Base-by-base conservation (phyloP, 2,329 filamentous ascomycete genomes). In the Ceratocystis smalleyi region DNA sequence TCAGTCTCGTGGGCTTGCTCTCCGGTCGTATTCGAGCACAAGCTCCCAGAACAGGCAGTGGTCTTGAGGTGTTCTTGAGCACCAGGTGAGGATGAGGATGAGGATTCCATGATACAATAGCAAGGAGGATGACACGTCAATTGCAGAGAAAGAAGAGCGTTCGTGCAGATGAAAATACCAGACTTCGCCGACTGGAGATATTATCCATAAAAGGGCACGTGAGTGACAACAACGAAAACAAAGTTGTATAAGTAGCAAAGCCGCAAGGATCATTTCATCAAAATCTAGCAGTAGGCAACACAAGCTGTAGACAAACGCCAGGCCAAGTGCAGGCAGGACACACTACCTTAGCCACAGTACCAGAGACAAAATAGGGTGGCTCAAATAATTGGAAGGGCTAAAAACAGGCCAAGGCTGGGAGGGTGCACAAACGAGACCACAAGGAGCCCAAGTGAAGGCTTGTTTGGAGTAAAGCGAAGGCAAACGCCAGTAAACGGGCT, bases 191-290 rank as follows among this genome's bases (percentile, higher is more conserved):
- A 27, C 12, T 22, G 5, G 8, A 51, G 15, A 51, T 27, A 27
- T 51, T 15, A 51, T 15, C 10, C 43, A 43, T 55, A 63, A 63
- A 47, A 61, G 55, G 35, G 61, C 43, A 63, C 64, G 62, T 30
- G 32, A 30, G 55, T 17, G 27, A 63, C 57, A 62, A 43, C 35
- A 43, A 40, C 30, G 40, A 30, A 19, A 47, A 10, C 6, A 30
- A n/a, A 7, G 8, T 8, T 43, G 35, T 47, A 61, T n/a, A 27
- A 45, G 43, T 5, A 47, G 5, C 22, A 62, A 62, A 30, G 19
- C 43, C n/a, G 45, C 55, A 35, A 59, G 19, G 22, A 61, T 59
- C 40, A 51, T 32, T 45, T 47, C 17, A 57, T 61, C 43, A 51
- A 65, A 22, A 15, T 35, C 43, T 35, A n/a, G 17, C 24, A 32